Evolutionary conservation across 495 filamentous ascomycete species (phyloP), one percentile per base, ranked within the genome.

Genomic region (Penicillium tannophilum): DNA sequence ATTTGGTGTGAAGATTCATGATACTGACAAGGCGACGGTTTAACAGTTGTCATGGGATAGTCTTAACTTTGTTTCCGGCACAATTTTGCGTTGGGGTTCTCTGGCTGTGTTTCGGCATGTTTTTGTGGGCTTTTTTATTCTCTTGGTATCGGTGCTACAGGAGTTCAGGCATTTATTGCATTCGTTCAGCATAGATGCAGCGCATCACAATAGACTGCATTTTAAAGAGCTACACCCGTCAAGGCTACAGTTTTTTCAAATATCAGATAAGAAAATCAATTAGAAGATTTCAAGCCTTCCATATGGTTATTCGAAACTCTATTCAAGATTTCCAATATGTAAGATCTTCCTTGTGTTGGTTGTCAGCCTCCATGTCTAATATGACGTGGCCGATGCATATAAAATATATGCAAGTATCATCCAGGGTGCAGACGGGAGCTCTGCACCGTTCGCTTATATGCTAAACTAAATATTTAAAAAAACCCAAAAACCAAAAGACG

Each of bases 1-100:
- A 72, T 86, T 88, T 66, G 89, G 89, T n/a, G 68, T 72, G 7
- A 79, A 78, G 68, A 76, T 80, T 24, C 69, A 71, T 57, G 77
- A 80, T 59, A 58, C 58, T 9, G 73, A 69, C 10, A 73, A 76
- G 59, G 56, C 58, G 39, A 54, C 16, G 31, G 35, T 62, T 43
- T 63, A 33, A 58, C 1, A 23, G 2, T 2, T 23, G 20, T 1
- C 20, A 28, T 16, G 33, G 35, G 30, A 20, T 39, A 23, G 20
- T 23, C 1, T 23, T 23, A 23, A 23, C 20, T 50, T 56, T 49
- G 52, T 42, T 41, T n/a, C 33, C 30, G 24, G 14, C 43, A 52
- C 45, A 33, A 51, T 24, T 54, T 54, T 36, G 46, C 3, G 24
- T 30, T 41, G 9, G 9, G 17, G 36, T 49, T 53, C 17, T 48